These are phyloP conservation scores for Neopestalotiopsis rosae DNA, from an alignment of 2,329 filamentous ascomycete species.

Conservation along the genomic window DNA sequence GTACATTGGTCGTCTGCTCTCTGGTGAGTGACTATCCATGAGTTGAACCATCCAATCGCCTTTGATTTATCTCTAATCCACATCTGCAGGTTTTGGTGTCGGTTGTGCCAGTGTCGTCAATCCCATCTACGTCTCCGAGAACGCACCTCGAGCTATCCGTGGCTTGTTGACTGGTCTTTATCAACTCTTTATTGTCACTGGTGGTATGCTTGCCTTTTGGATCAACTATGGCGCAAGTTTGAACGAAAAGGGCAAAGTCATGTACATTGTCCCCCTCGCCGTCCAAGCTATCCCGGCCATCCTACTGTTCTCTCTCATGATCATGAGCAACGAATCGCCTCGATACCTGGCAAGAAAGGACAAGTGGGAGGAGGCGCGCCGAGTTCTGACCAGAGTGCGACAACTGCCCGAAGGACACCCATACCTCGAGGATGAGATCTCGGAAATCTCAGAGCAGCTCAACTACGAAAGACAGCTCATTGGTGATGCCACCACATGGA, in stretches of 20 bases:
- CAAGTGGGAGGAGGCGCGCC: slow-evolving; percentile 66
- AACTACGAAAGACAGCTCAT: slow-evolving; percentile 65
- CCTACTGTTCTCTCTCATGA: slow-evolving; percentile 63
- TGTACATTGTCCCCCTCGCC: slow-evolving; percentile 65
- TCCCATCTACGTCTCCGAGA: slow-evolving; percentile 51
- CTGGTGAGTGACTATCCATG: slow-evolving; percentile 34
- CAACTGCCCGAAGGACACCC: slow-evolving; percentile 56
- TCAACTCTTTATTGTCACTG: slow-evolving; percentile 51
- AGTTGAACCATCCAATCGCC: background rate
- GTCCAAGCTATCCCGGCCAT: slow-evolving; percentile 68
- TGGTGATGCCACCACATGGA: slow-evolving; percentile 57
- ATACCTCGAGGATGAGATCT: slow-evolving; percentile 64
- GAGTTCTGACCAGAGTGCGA: slow-evolving; percentile 60
- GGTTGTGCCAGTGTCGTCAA: slow-evolving; percentile 48
- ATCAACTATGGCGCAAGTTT: slow-evolving; percentile 56
- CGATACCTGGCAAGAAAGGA: slow-evolving; percentile 69
- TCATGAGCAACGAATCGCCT: slow-evolving; percentile 68
- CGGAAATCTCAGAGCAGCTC: slow-evolving; percentile 66
- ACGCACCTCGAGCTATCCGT: slow-evolving; percentile 49
- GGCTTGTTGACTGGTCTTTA: slow-evolving; percentile 50
- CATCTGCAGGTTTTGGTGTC: slow-evolving; percentile 42
- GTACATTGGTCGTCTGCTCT: slow-evolving; percentile 65
- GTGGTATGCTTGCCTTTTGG: slow-evolving; percentile 50
- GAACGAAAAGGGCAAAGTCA: slow-evolving; percentile 34
- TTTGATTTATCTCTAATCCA: background rate